Evolutionary conservation across 2,329 filamentous ascomycete species (phyloP).

Genomic region (Monosporascus sp.): DNA sequence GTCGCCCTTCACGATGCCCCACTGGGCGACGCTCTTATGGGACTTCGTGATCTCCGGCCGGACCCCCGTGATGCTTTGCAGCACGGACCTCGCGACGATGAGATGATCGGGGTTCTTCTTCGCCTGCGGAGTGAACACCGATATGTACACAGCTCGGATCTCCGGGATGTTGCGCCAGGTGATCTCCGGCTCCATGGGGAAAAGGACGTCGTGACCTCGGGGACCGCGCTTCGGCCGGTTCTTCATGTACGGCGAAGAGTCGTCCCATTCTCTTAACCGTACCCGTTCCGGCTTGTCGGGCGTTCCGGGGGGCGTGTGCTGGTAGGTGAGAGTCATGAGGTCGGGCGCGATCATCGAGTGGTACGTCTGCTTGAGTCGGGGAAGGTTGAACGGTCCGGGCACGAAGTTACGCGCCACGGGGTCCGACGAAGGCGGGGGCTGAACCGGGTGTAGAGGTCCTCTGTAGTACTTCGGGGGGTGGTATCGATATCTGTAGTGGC

Average conservation of each 20-base stretch:
- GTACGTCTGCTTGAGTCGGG: slow-evolving; percentile 86
- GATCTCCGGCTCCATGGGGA: slow-evolving; percentile 66
- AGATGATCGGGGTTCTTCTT: slow-evolving; percentile 67
- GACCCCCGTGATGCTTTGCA: slow-evolving; percentile 81
- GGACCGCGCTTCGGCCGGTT: slow-evolving; percentile 82
- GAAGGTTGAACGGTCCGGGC: slow-evolving; percentile 84
- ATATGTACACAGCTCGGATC: slow-evolving; percentile 74
- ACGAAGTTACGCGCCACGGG: slow-evolving; percentile 82
- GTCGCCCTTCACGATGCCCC: slow-evolving; percentile 67
- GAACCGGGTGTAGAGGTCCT: slow-evolving; percentile 87
- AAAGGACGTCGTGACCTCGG: slow-evolving; percentile 68
- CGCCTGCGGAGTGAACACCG: slow-evolving; percentile 67
- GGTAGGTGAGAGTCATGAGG: slow-evolving; percentile 82
- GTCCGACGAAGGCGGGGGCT: slow-evolving; percentile 81
- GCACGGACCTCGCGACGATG: slow-evolving; percentile 74
- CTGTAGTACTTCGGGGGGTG: slow-evolving; percentile 92
- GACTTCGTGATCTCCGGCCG: slow-evolving; percentile 65
- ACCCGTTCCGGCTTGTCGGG: slow-evolving; percentile 47
- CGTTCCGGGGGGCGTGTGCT: slow-evolving; percentile 76
- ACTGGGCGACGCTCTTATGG: slow-evolving; percentile 66
- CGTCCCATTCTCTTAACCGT: slow-evolving; percentile 79
- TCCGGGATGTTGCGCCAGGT: slow-evolving; percentile 82
- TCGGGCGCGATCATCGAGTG: slow-evolving; percentile 81
- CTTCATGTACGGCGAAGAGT: slow-evolving; percentile 88
- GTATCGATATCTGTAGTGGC: slow-evolving; percentile 73